Percentiles rank a stretch among this genome's conserved stretches.
Evolutionary conservation across 2,329 filamentous ascomycete genomes (phyloP).

Genomic region (Claviceps pazoutovae): DNA sequence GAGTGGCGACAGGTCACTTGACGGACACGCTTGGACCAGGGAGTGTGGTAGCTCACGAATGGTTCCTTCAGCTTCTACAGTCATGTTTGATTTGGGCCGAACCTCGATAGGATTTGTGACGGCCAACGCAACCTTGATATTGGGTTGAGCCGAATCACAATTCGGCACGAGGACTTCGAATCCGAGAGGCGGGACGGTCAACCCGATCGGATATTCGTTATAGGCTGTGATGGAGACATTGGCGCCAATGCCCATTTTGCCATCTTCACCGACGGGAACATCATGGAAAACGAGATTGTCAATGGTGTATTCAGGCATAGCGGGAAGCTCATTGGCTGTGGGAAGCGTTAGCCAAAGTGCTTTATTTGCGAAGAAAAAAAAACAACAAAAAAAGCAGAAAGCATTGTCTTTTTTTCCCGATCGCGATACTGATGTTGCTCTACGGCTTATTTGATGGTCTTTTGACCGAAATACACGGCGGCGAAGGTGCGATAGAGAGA

Average conservation of each 20-base stretch:
- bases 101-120: slow-evolving; percentile 54
- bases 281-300: slow-evolving; percentile 69
- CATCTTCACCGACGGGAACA: slow-evolving; percentile 33
- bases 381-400: not conserved
- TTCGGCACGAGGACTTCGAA: slow-evolving; percentile 80
- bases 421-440: slow-evolving; percentile 1
- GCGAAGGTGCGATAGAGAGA: slow-evolving; percentile 51
- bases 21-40: slow-evolving; percentile 60
- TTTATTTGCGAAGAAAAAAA: not conserved
- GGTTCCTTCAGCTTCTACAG: slow-evolving; percentile 55
- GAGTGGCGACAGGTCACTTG: slow-evolving; percentile 65
- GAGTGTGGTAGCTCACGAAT: slow-evolving; percentile 61
- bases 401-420: not conserved
- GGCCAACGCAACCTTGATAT: slow-evolving; percentile 68
- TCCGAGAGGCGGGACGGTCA: slow-evolving; percentile 63
- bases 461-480: slow-evolving; percentile 47
- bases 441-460: slow-evolving; percentile 24
- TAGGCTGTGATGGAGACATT: slow-evolving; percentile 59
- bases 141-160: slow-evolving; percentile 56
- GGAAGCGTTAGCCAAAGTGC: slow-evolving; percentile 18
- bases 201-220: slow-evolving; percentile 66
- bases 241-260: slow-evolving; percentile 57
- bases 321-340: slow-evolving; percentile 56
- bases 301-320: slow-evolving; percentile 71
- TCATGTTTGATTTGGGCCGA: slow-evolving; percentile 51